These are phyloP conservation scores for Lentinus polychrous DNA, from an alignment of 1,284 basidiomycete species.

Conservation along the genomic window DNA sequence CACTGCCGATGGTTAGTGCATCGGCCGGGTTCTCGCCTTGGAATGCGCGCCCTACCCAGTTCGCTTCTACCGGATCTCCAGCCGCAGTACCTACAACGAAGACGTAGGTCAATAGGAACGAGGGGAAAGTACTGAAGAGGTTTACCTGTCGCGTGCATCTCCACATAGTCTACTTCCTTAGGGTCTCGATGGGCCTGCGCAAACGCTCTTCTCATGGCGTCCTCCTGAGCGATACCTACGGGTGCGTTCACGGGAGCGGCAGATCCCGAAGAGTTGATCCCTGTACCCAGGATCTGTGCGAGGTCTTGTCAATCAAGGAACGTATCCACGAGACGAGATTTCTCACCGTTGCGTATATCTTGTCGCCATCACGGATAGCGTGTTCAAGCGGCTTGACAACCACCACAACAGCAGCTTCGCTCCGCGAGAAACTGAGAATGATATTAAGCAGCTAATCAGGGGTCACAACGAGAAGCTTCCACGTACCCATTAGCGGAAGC, in stretches of 20 bases:
- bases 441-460: not conserved
- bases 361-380: conserved; percentile 22
- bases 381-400: conserved; percentile 21
- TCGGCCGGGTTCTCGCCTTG: conserved; percentile 13
- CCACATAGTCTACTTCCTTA: conserved; percentile 38
- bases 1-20: conserved; percentile 33
- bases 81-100: conserved; percentile 30
- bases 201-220: conserved; percentile 29
- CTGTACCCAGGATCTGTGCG: conserved; percentile 36
- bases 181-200: conserved; percentile 23
- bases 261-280: conserved; percentile 31
- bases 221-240: conserved; percentile 28
- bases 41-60: conserved; percentile 37
- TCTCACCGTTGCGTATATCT: conserved; percentile 22
- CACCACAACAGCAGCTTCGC: conserved; percentile 19
- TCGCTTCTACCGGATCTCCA: conserved; percentile 45
- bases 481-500: conserved; percentile 38
- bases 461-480: not conserved
- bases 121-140: conserved; percentile 3
- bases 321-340: not conserved
- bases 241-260: conserved; percentile 32
- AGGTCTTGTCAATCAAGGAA: not conserved
- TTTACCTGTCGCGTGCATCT: conserved; percentile 45
- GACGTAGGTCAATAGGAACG: conserved; percentile 2
- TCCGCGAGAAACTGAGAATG: conserved; percentile 17